A percentile compares a stretch with the other conserved stretches of the same genome.
Conservation (phyloP, 768 basidiomycete species). For the Mycena alexandri region DNA sequence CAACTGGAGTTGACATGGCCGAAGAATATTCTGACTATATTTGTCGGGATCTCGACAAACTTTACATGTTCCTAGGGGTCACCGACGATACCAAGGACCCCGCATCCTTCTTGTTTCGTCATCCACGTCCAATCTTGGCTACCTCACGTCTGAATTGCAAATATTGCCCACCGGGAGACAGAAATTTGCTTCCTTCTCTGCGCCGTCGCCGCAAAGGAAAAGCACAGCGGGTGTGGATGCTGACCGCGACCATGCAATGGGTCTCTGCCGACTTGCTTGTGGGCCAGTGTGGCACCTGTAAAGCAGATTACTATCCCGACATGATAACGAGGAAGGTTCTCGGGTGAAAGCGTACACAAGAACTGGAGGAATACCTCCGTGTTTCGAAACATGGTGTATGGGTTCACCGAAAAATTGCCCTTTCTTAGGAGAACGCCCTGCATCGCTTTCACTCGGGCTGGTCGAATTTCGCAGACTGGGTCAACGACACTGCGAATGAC, state of each 20-base stretch:
- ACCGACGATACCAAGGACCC: background rate
- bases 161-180: conserved; percentile 9
- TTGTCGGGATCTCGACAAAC: conserved; percentile 12
- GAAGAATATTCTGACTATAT: conserved; percentile 17
- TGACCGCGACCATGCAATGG: conserved; percentile 20
- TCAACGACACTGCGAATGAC: conserved; percentile 39
- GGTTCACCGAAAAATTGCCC: conserved; percentile 41
- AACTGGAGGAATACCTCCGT: conserved; percentile 39
- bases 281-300: conserved; percentile 33
- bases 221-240: conserved; percentile 16
- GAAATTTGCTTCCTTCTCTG: conserved; percentile 14
- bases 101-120: background rate
- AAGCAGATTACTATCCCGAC: conserved; percentile 41
- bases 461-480: conserved; percentile 45
- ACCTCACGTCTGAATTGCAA: conserved; percentile 10
- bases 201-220: background rate
- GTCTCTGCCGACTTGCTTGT: conserved; percentile 20
- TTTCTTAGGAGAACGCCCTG: conserved; percentile 43
- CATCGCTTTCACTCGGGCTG: conserved; percentile 44
- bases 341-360: conserved; percentile 9
- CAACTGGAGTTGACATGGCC: conserved; percentile 1
- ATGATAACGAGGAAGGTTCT: conserved; percentile 25
- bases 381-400: conserved; percentile 45
- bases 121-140: conserved; percentile 9
- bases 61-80: conserved; percentile 1